Evolutionary conservation across 2,329 filamentous ascomycete species (phyloP).

Genomic region (Corinectria fuckeliana): DNA sequence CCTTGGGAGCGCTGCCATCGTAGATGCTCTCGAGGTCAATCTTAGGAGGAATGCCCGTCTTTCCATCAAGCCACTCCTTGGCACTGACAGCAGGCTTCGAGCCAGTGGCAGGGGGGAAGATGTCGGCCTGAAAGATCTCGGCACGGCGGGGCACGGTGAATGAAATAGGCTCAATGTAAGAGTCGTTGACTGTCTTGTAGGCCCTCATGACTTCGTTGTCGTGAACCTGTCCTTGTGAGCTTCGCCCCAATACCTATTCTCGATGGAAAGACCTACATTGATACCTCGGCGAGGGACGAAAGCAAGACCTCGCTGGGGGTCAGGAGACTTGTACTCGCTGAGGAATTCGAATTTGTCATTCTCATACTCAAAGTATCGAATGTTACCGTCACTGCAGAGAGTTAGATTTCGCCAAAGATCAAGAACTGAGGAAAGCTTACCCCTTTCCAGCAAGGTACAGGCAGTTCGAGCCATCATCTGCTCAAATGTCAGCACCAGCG

Average conservation of each 20-base stretch:
- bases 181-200: constrained; percentile 96
- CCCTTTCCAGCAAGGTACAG: constrained; percentile 97
- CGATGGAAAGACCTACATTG: constrained; percentile 65
- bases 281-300: constrained; percentile 95
- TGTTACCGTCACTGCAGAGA: constrained; percentile 85
- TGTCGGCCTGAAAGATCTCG: constrained; percentile 95
- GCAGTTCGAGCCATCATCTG: constrained; percentile 89
- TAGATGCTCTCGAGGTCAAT: constrained; percentile 93
- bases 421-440: constrained; percentile 59
- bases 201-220: constrained; percentile 96
- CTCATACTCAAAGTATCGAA: constrained; percentile 97
- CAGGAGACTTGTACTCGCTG: constrained; percentile 95
- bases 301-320: constrained; percentile 92
- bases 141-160: constrained; percentile 95
- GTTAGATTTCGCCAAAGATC: constrained; percentile 15
- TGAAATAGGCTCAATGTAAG: constrained; percentile 94
- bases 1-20: constrained; percentile 80
- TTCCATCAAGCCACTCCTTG: constrained; percentile 85
- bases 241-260: constrained; percentile 1
- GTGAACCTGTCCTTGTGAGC: constrained; percentile 66
- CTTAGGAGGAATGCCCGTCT: constrained; percentile 84
- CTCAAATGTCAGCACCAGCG: constrained; percentile 31
- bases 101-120: constrained; percentile 87
- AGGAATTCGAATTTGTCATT: constrained; percentile 99
- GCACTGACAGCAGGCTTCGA: constrained; percentile 80